Evolutionary conservation across 352 stramenopile genomes (phyloP).

Genomic region (Pythium coloratum): DNA sequence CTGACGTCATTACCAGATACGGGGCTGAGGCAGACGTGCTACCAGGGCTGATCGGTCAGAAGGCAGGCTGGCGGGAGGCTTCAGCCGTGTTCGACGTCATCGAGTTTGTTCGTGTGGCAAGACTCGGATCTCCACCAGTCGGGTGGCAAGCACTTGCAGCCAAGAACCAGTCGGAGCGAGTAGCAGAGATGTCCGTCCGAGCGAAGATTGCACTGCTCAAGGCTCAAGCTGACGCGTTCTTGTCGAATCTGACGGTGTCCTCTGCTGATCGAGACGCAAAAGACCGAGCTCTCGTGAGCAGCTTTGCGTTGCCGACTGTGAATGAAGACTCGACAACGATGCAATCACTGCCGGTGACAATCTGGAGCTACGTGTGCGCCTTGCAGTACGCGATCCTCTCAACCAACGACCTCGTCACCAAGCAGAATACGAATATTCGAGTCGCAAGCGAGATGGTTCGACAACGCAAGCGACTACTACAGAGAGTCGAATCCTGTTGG

Average conservation of each 20-base stretch:
- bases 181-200: slow-evolving; percentile 7
- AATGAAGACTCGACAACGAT: slow-evolving; percentile 11
- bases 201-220: slow-evolving; percentile 13
- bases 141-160: slow-evolving; percentile 18
- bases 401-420: slow-evolving; percentile 21
- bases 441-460: slow-evolving; percentile 4
- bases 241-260: neutral
- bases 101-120: slow-evolving; percentile 13
- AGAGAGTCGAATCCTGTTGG: slow-evolving; percentile 47
- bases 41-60: slow-evolving; percentile 24
- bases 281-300: slow-evolving; percentile 42
- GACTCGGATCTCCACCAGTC: slow-evolving; percentile 14
- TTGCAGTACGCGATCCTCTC: slow-evolving; percentile 14
- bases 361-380: slow-evolving; percentile 27
- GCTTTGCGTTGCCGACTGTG: slow-evolving; percentile 42
- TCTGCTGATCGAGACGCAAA: slow-evolving; percentile 22
- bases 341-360: slow-evolving; percentile 7
- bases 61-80: slow-evolving; percentile 4
- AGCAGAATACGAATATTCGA: neutral
- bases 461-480: slow-evolving; percentile 23
- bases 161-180: neutral
- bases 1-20: neutral
- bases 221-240: slow-evolving; percentile 5
- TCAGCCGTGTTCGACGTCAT: slow-evolving; percentile 24
- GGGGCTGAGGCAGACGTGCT: slow-evolving; percentile 10